A percentile compares a stretch with the other conserved stretches of the same genome.
phyloP scores from a whole-genome alignment of 106 monocot genomes.

The Dendrobium nobile region DNA sequence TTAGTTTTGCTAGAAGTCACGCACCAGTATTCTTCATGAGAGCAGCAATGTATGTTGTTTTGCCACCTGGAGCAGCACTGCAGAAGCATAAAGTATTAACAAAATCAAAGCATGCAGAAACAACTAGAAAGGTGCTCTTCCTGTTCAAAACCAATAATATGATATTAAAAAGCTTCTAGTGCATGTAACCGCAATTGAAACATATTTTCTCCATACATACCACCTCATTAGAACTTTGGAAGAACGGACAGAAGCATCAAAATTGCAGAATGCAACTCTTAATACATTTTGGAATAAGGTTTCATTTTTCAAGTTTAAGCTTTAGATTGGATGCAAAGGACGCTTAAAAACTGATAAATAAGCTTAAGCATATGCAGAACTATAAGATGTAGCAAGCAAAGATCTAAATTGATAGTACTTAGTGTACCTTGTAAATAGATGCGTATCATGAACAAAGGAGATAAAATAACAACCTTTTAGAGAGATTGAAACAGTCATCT shows the following conservation, averaged over 20 bases:
- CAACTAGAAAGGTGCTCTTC: not conserved
- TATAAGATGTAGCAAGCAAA: not conserved
- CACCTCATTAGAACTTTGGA: not conserved
- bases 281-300: not conserved
- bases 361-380: not conserved
- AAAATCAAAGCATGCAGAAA: not conserved
- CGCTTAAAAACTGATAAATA: no score
- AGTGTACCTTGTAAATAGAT: not conserved
- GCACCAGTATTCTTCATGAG: constrained; percentile 96
- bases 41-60: constrained; percentile 93
- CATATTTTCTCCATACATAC: not conserved
- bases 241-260: no score
- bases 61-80: constrained; percentile 98
- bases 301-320: not conserved
- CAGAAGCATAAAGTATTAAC: constrained; percentile 12
- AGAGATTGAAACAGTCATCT: not conserved
- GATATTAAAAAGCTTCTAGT: not conserved
- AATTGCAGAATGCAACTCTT: not conserved
- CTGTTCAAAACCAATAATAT: not conserved
- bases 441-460: not conserved
- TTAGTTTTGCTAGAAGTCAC: not conserved
- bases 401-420: not conserved
- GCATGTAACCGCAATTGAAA: not conserved
- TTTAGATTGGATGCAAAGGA: no score
- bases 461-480: not conserved